Evolutionary conservation across 495 filamentous ascomycete genomes (phyloP).

Genomic region (Daldinia loculata): DNA sequence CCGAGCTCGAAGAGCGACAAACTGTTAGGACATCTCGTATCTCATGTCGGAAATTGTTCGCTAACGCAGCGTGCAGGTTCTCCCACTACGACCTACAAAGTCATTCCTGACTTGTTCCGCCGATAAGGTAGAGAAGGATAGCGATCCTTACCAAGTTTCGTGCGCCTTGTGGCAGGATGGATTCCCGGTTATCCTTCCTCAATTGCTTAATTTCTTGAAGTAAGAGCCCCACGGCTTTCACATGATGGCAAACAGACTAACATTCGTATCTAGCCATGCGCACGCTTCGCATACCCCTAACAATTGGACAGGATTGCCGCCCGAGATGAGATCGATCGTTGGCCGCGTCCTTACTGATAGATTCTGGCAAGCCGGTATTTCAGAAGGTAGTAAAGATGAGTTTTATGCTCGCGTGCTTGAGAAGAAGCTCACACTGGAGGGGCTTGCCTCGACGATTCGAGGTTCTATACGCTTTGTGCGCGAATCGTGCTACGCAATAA

Average conservation of each 20-base stretch:
- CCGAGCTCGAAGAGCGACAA: constrained; percentile 75
- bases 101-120: constrained; percentile 88
- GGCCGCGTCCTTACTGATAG: constrained; percentile 89
- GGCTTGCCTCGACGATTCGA: constrained; percentile 90
- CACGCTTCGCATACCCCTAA: constrained; percentile 91
- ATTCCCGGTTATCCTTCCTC: constrained; percentile 84
- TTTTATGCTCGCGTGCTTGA: constrained; percentile 92
- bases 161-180: constrained; percentile 82
- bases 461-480: constrained; percentile 87
- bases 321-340: constrained; percentile 79
- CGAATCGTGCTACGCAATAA: constrained; percentile 90
- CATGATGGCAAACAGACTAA: constrained; percentile 30
- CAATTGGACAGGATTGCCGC: constrained; percentile 82
- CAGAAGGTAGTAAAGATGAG: constrained; percentile 90
- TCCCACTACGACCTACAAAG: constrained; percentile 88
- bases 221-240: constrained; percentile 46
- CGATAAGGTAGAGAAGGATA: constrained; percentile 79
- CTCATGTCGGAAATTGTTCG: neutral
- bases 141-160: constrained; percentile 72
- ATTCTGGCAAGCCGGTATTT: constrained; percentile 99
- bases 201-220: constrained; percentile 84
- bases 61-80: constrained; percentile 54
- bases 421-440: constrained; percentile 89
- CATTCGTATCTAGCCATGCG: constrained; percentile 66
- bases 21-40: constrained; percentile 57